A percentile compares a stretch with the other conserved stretches of the same genome.
These are phyloP conservation scores for Persicaria tinctoria DNA, from an alignment of 148 eudicot species.

Conservation along the genomic window DNA sequence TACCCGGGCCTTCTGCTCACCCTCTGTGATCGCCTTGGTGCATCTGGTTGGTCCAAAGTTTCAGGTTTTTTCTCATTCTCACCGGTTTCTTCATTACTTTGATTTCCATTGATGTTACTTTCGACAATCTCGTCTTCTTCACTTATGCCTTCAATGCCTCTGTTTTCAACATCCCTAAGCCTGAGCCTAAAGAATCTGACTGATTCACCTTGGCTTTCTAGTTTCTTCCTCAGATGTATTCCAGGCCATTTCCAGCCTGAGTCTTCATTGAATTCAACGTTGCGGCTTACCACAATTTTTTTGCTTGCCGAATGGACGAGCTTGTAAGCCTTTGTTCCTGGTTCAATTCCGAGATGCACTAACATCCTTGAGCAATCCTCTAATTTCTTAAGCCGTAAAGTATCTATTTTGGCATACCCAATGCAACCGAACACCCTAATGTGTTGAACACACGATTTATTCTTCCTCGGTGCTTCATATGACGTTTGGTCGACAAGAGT, in stretches of 20 bases:
- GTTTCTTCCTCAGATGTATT: neutral
- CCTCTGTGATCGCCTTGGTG: too few species aligned
- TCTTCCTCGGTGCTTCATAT: too few species aligned
- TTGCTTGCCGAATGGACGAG: neutral
- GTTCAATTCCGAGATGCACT: constrained; percentile 1
- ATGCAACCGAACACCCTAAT: too few species aligned
- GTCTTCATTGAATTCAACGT: constrained; percentile 11
- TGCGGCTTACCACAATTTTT: neutral
- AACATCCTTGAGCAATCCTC: neutral
- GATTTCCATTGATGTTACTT: neutral
- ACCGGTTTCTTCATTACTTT: neutral
- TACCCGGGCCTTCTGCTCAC: too few species aligned
- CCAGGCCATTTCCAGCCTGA: constrained; percentile 6
- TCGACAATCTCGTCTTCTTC: neutral
- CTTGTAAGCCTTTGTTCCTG: constrained; percentile 10
- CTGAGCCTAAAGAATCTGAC: too few species aligned
- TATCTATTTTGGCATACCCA: too few species aligned
- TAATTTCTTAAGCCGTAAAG: too few species aligned
- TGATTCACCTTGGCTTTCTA: neutral
- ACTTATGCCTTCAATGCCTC: neutral
- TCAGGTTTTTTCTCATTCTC: neutral
- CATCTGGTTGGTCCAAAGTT: too few species aligned
- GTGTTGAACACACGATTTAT: too few species aligned
- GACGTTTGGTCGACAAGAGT: too few species aligned
- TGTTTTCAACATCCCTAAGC: too few species aligned